Percentiles rank a stretch among this genome's conserved stretches.
Evolutionary conservation across 352 stramenopile species (phyloP).

Genomic region (Globisporangium paddicum): DNA sequence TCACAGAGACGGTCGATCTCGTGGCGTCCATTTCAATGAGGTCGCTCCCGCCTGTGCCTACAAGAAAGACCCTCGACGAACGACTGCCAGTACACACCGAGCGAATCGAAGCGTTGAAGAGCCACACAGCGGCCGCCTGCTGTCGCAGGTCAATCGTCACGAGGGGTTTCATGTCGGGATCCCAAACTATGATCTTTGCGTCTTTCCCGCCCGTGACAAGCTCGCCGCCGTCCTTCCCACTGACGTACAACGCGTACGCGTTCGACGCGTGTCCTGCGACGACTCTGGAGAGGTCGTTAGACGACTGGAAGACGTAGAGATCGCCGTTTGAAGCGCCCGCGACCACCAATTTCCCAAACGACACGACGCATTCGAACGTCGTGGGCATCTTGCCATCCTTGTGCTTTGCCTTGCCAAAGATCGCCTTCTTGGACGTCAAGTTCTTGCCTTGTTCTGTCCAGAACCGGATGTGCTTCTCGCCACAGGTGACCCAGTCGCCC

Average conservation of each 20-base stretch:
- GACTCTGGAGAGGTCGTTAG: slow-evolving; percentile 41
- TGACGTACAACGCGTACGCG: slow-evolving; percentile 46
- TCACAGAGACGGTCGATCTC: slow-evolving; percentile 12
- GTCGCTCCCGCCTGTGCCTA: slow-evolving; percentile 85
- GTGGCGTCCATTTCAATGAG: slow-evolving; percentile 78
- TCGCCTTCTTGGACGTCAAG: slow-evolving; percentile 61
- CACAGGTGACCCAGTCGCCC: slow-evolving; percentile 64
- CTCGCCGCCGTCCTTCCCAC: slow-evolving; percentile 27
- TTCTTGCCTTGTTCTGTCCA: slow-evolving; percentile 73
- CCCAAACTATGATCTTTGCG: slow-evolving; percentile 83
- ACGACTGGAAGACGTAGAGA: slow-evolving; percentile 69
- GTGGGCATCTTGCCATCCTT: slow-evolving; percentile 42
- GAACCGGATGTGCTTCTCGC: slow-evolving; percentile 70
- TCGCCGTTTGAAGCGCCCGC: slow-evolving; percentile 63
- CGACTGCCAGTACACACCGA: slow-evolving; percentile 34
- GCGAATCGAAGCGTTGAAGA: slow-evolving; percentile 36
- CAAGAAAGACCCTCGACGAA: slow-evolving; percentile 43
- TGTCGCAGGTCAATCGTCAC: slow-evolving; percentile 43
- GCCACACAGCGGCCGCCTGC: slow-evolving; percentile 14
- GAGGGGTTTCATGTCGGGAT: slow-evolving; percentile 42
- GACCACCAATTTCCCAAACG: slow-evolving; percentile 43
- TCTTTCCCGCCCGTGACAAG: slow-evolving; percentile 87
- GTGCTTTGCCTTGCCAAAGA: slow-evolving; percentile 57
- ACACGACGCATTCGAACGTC: slow-evolving; percentile 46
- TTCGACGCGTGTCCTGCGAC: slow-evolving; percentile 44